Percentiles rank a stretch among this genome's conserved stretches.
Evolutionary conservation across 768 basidiomycete species (phyloP).

Genomic region (Tricholoma sp.): DNA sequence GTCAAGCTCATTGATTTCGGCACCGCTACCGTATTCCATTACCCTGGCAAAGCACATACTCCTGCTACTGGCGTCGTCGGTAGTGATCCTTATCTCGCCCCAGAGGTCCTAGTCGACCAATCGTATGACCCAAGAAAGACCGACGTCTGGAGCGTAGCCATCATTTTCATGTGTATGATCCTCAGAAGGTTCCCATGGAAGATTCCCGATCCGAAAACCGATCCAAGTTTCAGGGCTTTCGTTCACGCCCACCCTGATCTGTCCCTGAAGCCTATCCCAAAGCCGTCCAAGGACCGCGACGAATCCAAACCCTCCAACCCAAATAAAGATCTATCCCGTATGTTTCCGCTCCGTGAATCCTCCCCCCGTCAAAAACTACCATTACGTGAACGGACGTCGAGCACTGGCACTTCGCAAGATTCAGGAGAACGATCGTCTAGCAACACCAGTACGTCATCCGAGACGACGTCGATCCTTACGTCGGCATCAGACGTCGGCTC

Average conservation of each 20-base stretch:
- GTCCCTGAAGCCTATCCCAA: constrained; percentile 41
- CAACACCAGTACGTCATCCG: constrained; percentile 35
- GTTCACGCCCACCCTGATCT: constrained; percentile 92
- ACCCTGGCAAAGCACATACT: constrained; percentile 82
- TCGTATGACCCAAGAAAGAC: constrained; percentile 95
- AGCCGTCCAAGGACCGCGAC: constrained; percentile 16
- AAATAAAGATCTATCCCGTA: constrained; percentile 8
- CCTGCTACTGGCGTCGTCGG: constrained; percentile 91
- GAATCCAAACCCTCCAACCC: constrained; percentile 1
- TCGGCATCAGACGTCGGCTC: constrained; percentile 29
- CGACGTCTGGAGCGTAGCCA: constrained; percentile 97
- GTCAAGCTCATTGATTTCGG: constrained; percentile 99
- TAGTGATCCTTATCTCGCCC: constrained; percentile 96
- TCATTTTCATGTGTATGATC: constrained; percentile 99
- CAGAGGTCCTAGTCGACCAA: constrained; percentile 81
- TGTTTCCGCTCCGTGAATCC: constrained; percentile 24
- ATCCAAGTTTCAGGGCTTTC: constrained; percentile 88
- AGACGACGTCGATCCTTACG: constrained; percentile 41
- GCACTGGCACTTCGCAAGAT: constrained; percentile 23
- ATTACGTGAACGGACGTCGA: constrained; percentile 28
- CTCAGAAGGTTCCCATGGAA: constrained; percentile 98
- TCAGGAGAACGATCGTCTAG: constrained; percentile 29
- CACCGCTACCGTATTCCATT: constrained; percentile 99
- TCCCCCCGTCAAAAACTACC: constrained; percentile 25
- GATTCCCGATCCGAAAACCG: constrained; percentile 91